These are phyloP conservation scores for Ampelomyces quisqualis DNA, from an alignment of 2,329 filamentous ascomycete genomes.

Conservation along the genomic window DNA sequence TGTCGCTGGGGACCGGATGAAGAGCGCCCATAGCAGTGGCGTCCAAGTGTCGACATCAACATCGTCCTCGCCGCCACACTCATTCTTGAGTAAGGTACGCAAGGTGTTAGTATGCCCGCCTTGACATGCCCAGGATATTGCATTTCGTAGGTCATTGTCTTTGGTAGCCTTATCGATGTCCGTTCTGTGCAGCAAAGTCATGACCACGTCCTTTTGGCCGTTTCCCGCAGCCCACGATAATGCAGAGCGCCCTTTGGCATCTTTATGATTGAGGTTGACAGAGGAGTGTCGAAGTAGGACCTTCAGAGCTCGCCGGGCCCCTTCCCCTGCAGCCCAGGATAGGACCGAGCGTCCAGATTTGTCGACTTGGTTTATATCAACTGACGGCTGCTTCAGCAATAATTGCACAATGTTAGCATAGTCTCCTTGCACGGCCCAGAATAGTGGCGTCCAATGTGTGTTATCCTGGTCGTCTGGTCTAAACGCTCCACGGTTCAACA, in stretches of 20 bases:
- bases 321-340: constrained; percentile 42
- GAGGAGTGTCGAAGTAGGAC: constrained; percentile 23
- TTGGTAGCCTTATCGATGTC: constrained; percentile 28
- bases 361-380: constrained; percentile 38
- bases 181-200: constrained; percentile 24
- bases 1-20: constrained; percentile 23
- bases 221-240: constrained; percentile 36
- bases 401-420: constrained; percentile 21
- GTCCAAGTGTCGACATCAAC: constrained; percentile 42
- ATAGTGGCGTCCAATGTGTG: constrained; percentile 34
- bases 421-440: constrained; percentile 35
- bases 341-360: constrained; percentile 35
- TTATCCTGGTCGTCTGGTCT: constrained; percentile 26
- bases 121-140: constrained; percentile 38
- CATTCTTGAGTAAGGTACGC: constrained; percentile 28
- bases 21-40: constrained; percentile 42
- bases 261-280: constrained; percentile 31
- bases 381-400: constrained; percentile 21
- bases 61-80: constrained; percentile 34
- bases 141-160: constrained; percentile 35
- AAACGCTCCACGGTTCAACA: constrained; percentile 22
- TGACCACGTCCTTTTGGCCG: constrained; percentile 24
- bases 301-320: constrained; percentile 22
- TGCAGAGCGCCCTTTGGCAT: constrained; percentile 35
- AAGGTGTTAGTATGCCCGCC: constrained; percentile 26